Evolutionary conservation across 768 basidiomycete species (phyloP), one percentile per base, ranked within the genome.

Genomic region (Ramaria sp.): DNA sequence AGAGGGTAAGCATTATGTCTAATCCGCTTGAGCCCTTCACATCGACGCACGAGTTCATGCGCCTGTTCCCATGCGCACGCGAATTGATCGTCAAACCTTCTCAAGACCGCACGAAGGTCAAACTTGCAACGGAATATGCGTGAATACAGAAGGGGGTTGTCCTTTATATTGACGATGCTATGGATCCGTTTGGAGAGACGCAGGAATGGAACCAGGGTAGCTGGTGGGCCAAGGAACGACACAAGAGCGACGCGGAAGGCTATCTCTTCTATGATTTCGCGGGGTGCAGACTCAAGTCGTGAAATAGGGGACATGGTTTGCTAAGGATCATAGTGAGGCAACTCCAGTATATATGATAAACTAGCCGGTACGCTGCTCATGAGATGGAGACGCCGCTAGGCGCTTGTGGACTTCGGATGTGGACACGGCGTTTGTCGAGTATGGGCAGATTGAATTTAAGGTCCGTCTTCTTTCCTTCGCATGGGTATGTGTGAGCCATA

Each of bases 51-150:
- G 24, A 62, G 59, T 48, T 62, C 61, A n/a, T 41, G 9, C 9
- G 46, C 55, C 27, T 34, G 46, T 19, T 57, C 43, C 6, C 24
- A 13, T 9, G 42, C 55, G 31, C 15, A 24, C 7, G 37, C 47
- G 11, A 34, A 17, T 2, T 37, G 46, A 49, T 50, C 17, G 10
- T 69, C 66, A 57, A 83, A 74, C 43, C 88, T 75, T 22, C 87
- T 77, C 1, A 59, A 33, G 43, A 79, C 70, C 0, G 85, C 80
- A 24, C 68, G 67, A 1, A 60, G 51, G 66, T 88, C 85, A 70
- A 87, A 88, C 63, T 73, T 77, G 64, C 66, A 56, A 13, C 70
- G 70, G 63, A 80, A 87, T 7, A 88, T 74, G 33, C 71, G 68
- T 0, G 80, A 73, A 60, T 77, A 79, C 53, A 88, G 76, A 20